Evolutionary conservation across 371 early-diverging fungal genomes (phyloP).

Genomic region (Mortierella polycephala): DNA sequence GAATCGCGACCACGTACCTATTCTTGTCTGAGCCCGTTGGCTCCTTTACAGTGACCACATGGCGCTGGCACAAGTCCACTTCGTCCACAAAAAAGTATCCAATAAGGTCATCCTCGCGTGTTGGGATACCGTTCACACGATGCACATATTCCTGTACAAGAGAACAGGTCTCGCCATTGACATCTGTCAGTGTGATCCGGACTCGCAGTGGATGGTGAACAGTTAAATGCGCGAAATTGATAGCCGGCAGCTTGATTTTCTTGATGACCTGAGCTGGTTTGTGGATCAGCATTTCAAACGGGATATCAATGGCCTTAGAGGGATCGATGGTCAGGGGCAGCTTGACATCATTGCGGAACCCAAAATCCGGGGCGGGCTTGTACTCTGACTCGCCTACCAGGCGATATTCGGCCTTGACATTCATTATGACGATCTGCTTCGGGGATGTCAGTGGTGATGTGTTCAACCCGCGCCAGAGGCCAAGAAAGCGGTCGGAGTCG

Average conservation of each 20-base stretch:
- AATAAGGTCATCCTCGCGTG: slow-evolving; percentile 11
- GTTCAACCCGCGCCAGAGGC: slow-evolving; percentile 27
- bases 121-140: not conserved
- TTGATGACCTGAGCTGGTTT: slow-evolving; percentile 20
- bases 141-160: slow-evolving; percentile 48
- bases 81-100: slow-evolving; percentile 49
- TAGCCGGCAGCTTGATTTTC: slow-evolving; percentile 8
- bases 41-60: not conserved
- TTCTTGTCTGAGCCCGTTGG: not conserved
- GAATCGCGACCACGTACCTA: not conserved
- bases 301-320: slow-evolving; percentile 23
- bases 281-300: slow-evolving; percentile 19
- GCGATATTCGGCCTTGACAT: slow-evolving; percentile 40
- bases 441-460: slow-evolving; percentile 16
- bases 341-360: slow-evolving; percentile 10
- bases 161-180: slow-evolving; percentile 38
- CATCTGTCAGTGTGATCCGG: slow-evolving; percentile 28
- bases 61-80: slow-evolving; percentile 12
- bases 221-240: slow-evolving; percentile 27
- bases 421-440: slow-evolving; percentile 24
- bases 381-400: slow-evolving; percentile 49
- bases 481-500: slow-evolving; percentile 12
- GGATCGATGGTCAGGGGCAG: slow-evolving; percentile 38
- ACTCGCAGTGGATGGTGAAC: slow-evolving; percentile 42
- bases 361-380: slow-evolving; percentile 16